A percentile compares a stretch with the other conserved stretches of the same genome.
Evolutionary conservation across 23 red algal genomes (phyloP).

Genomic region (Gracilaria vermiculophylla): DNA sequence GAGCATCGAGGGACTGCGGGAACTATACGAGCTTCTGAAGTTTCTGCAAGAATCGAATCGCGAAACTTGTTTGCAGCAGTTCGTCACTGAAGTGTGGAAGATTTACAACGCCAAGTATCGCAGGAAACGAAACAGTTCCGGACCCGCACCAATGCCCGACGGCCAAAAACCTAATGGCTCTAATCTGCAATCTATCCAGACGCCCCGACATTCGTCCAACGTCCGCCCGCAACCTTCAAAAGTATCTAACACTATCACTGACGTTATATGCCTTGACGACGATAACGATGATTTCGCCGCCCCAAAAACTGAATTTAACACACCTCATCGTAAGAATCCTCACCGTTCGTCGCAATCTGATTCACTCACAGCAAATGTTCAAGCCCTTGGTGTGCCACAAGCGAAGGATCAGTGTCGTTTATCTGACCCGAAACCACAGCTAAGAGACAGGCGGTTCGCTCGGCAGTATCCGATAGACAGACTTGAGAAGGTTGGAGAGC

Average conservation of each 20-base stretch:
- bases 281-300: background rate
- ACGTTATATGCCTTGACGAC: background rate
- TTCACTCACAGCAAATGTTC: background rate
- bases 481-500: background rate
- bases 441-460: background rate
- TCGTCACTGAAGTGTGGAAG: background rate
- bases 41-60: background rate
- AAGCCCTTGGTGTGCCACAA: background rate
- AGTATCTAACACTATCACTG: background rate
- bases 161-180: background rate
- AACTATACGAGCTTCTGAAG: background rate
- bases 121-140: background rate
- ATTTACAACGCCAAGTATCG: constrained; percentile 2
- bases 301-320: background rate
- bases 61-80: background rate
- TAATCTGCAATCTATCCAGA: background rate
- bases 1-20: background rate
- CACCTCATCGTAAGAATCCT: background rate
- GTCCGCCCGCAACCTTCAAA: background rate
- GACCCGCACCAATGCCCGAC: background rate
- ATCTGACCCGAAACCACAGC: background rate
- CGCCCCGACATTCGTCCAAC: background rate
- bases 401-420: background rate
- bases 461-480: background rate
- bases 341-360: background rate